These are phyloP conservation scores for Elongisporangium undulatum DNA, from an alignment of 352 stramenopile genomes.

Conservation along the genomic window DNA sequence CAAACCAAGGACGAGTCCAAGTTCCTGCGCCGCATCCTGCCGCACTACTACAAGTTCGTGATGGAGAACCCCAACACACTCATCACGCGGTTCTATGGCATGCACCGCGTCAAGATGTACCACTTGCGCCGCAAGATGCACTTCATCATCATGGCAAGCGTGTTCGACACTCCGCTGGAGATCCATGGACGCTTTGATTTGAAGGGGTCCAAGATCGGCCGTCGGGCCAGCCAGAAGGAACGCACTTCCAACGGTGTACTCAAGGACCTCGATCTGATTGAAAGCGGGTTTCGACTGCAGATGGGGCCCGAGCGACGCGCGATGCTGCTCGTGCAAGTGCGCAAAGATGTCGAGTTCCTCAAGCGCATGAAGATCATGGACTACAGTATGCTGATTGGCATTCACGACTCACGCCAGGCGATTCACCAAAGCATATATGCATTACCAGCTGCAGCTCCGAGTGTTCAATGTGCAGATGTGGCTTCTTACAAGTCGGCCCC, in stretches of 20 bases:
- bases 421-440: slow-evolving; percentile 52
- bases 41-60: slow-evolving; percentile 98
- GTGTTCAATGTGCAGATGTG: not conserved
- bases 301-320: slow-evolving; percentile 65
- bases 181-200: slow-evolving; percentile 90
- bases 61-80: slow-evolving; percentile 97
- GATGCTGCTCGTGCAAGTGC: slow-evolving; percentile 85
- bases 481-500: slow-evolving; percentile 34
- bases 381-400: slow-evolving; percentile 90
- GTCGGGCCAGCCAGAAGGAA: slow-evolving; percentile 60
- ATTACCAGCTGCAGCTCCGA: slow-evolving; percentile 9
- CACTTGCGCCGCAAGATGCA: slow-evolving; percentile 92
- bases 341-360: slow-evolving; percentile 89
- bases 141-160: slow-evolving; percentile 96
- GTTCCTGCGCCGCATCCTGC: slow-evolving; percentile 96
- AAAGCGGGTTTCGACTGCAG: slow-evolving; percentile 82
- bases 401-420: slow-evolving; percentile 78
- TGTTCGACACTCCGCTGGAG: slow-evolving; percentile 93
- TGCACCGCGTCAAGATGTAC: slow-evolving; percentile 98
- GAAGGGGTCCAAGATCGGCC: slow-evolving; percentile 88
- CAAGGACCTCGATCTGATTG: slow-evolving; percentile 91
- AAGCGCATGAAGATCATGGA: slow-evolving; percentile 94
- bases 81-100: slow-evolving; percentile 96
- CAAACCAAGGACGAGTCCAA: slow-evolving; percentile 98
- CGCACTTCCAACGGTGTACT: slow-evolving; percentile 58